These are phyloP conservation scores for Dioscorea alata DNA, from an alignment of 106 monocot genomes.

Conservation along the genomic window DNA sequence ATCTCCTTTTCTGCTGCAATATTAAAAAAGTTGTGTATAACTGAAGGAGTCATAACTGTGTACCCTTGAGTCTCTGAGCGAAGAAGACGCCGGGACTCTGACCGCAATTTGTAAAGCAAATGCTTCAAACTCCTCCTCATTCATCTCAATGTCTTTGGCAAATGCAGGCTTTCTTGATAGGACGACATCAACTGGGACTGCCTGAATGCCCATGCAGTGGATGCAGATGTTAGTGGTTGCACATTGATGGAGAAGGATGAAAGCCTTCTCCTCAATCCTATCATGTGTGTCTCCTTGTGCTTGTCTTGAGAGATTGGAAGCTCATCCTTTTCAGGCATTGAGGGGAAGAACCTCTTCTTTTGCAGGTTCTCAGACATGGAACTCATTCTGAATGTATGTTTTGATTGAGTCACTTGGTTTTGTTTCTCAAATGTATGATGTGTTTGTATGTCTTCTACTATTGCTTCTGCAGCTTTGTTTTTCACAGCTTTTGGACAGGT, in stretches of 20 bases:
- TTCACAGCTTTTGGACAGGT: conserved; percentile 19
- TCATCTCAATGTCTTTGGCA: conserved; percentile 77
- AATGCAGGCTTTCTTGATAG: conserved; percentile 62
- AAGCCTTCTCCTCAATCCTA: conserved; percentile 54
- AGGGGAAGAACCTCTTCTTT: conserved; percentile 58
- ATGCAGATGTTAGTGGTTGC: conserved; percentile 44
- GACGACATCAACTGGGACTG: conserved; percentile 72
- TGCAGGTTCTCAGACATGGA: conserved; percentile 45
- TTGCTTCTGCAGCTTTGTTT: neutral
- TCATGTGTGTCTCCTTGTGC: conserved; percentile 15
- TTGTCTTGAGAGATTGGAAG: conserved; percentile 42
- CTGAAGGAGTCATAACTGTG: conserved; percentile 40
- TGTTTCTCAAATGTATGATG: too few species aligned
- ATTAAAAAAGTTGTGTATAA: conserved; percentile 42
- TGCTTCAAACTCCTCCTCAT: conserved; percentile 73
- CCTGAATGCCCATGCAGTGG: conserved; percentile 42
- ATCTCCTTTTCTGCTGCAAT: conserved; percentile 14
- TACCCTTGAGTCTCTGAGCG: conserved; percentile 21
- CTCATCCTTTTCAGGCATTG: conserved; percentile 52
- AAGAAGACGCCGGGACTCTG: conserved; percentile 45
- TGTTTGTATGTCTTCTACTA: neutral
- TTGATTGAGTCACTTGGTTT: too few species aligned
- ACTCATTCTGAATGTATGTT: conserved; percentile 13
- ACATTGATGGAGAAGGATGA: conserved; percentile 69
- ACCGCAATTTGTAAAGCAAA: conserved; percentile 50